Evolutionary conservation across 2,329 filamentous ascomycete genomes (phyloP).

Genomic region (Macrophomina phaseolina): DNA sequence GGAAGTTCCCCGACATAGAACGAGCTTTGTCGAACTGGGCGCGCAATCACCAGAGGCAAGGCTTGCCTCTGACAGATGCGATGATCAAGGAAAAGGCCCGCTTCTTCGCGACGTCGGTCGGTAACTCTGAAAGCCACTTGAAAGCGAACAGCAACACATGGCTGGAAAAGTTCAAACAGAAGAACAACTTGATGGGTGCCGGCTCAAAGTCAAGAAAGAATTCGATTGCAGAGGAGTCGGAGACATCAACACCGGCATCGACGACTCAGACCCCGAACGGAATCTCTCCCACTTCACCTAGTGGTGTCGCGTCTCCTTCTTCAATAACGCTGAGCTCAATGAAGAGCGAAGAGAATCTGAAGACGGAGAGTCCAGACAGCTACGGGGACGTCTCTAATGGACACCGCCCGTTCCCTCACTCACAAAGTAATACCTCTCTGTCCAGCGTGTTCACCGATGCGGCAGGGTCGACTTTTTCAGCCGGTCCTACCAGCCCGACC

Average conservation of each 20-base stretch:
- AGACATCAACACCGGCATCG: constrained; percentile 63
- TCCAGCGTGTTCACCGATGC: constrained; percentile 71
- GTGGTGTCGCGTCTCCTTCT: constrained; percentile 69
- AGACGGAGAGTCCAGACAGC: constrained; percentile 62
- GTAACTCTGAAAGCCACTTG: constrained; percentile 72
- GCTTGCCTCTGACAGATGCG: constrained; percentile 75
- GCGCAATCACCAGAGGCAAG: constrained; percentile 78
- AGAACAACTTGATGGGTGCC: constrained; percentile 68
- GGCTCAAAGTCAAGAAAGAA: constrained; percentile 56
- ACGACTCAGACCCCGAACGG: constrained; percentile 67
- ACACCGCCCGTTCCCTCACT: constrained; percentile 66
- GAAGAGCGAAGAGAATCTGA: constrained; percentile 71
- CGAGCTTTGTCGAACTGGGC: constrained; percentile 88
- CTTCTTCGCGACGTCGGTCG: constrained; percentile 77
- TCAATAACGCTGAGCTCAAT: constrained; percentile 67
- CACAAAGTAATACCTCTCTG: constrained; percentile 69
- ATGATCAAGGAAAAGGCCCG: constrained; percentile 83
- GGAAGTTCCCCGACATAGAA: constrained; percentile 89
- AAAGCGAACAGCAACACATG: constrained; percentile 76
- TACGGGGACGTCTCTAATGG: constrained; percentile 66
- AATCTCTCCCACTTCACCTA: constrained; percentile 76
- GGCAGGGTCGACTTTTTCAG: constrained; percentile 70
- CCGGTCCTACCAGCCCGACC: constrained; percentile 73
- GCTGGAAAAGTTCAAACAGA: constrained; percentile 96
- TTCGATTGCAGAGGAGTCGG: constrained; percentile 69